Evolutionary conservation across 2,329 filamentous ascomycete genomes (phyloP), one percentile per base, ranked within the genome.

Genomic region (Diatrype stigma): DNA sequence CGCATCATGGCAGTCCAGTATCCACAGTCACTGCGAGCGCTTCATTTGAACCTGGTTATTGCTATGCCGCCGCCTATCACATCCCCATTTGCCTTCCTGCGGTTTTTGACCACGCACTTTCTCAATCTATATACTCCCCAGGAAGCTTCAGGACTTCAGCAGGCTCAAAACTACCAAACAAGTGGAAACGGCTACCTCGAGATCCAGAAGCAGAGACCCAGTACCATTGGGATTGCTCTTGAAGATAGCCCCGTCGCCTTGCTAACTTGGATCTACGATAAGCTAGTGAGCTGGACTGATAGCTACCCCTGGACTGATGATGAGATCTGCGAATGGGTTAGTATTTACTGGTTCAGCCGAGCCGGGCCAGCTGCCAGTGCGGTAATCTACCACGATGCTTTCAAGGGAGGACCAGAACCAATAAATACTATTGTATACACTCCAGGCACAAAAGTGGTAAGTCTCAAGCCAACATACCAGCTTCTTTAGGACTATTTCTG

Each of bases 191-290:
- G 60, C n/a, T 67, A 66, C 42, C 54, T 56, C 45, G 17, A 53
- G 21, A 51, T 63, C 3, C 61, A 65, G 51, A 46, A 52, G 2
- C 58, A 60, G 28, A 58, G 62, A 42, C 64, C 63, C 8, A 57
- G 60, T 44, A 67, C 65, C 6, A 47, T 67, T 3, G 62, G 59
- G 1, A 61, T 61, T 32, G 60, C 56, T 2, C 58, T 67, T 6
- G 52, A 55, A 4, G 64, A 67, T 51, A 64, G 57, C 30, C 66
- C 65, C 1, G 57, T 67, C 10, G 65, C 58, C 10, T 48, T 67
- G 22, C 50, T 67, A 26, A 59, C 62, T 28, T 67, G 66, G 63
- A 63, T 67, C 5, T 59, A 62, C 32, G 65, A 67, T 44, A 67
- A 67, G 51, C 51, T 68, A 42, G 54, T 61, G 17, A 38, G 49